Base-by-base conservation (phyloP, 2,329 filamentous ascomycete genomes). In the Pseudogymnoascus sp. region DNA sequence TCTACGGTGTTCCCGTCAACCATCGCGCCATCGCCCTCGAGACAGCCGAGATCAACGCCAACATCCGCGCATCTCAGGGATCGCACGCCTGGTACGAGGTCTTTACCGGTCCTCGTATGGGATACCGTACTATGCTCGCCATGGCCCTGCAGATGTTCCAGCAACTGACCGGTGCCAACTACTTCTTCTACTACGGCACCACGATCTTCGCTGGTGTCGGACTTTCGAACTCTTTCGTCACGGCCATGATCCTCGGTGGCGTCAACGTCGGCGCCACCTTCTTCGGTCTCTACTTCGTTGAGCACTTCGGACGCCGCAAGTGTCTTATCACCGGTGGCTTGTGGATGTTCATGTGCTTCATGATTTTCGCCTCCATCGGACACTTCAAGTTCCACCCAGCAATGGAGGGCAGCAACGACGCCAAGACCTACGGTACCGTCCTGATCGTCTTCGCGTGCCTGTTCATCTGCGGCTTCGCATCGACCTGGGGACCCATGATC, bases 401-500 rank as follows among this genome's bases (percentile, higher is more conserved):
- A 34, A 34, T 62, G 0, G 25, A 37, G 13, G 75, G 74, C 7
- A 69, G 75, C 45, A 70, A 79, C 54, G 81, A 79, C 0, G 74
- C 75, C 4, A 71, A 73, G 37, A 81, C 77, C 68, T 73, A 75
- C 11, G 88, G 88, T 10, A 83, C 85, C 5, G 81, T 87, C 66
- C 87, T 91, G 82, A 90, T 92, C 68, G 84, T 89, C 8, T 84
- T 88, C 63, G 85, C 88, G 2, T 90, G 85, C 75, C 83, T 91
- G 78, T 92, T 90, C 75, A 91, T 92, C 64, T 83, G 85, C 60
- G 87, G 84, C 1, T 92, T 90, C 69, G 88, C 88, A 25, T 74
- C 79, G 51, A 89, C 86, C 2, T 90, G 86, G 86, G 88, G 87
- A 11, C 87, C 87, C 0, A 84, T 90, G 61, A 79, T 85, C 4